Percentiles rank a stretch among this genome's conserved stretches.
Conservation (phyloP, 1,284 basidiomycete species). For the Trametes hirsuta region DNA sequence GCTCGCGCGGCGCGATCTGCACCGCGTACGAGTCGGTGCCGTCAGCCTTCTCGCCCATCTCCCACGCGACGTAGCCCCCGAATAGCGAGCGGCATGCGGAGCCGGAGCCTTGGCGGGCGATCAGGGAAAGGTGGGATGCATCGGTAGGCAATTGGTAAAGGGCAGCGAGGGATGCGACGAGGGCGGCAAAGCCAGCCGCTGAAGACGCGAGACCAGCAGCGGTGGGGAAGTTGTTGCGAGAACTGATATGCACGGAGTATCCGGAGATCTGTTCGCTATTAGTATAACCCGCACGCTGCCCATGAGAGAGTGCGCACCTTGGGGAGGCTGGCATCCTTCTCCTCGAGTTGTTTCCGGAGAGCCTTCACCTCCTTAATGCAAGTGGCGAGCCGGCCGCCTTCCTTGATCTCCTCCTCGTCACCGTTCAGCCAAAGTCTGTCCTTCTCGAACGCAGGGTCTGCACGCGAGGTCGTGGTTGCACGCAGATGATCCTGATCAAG, state of each 20-base stretch:
- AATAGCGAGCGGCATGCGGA: slow-evolving; percentile 98
- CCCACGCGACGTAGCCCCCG: slow-evolving; percentile 97
- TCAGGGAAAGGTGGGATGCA: slow-evolving; percentile 81
- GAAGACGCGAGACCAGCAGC: slow-evolving; percentile 98
- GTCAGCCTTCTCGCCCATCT: slow-evolving; percentile 70
- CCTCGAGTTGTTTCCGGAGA: slow-evolving; percentile 78
- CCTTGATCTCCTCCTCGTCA: slow-evolving; percentile 86
- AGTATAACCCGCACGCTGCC: background rate
- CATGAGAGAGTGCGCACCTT: slow-evolving; percentile 53
- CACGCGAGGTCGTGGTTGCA: slow-evolving; percentile 91
- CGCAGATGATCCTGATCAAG: slow-evolving; percentile 96
- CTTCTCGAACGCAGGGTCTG: slow-evolving; percentile 73
- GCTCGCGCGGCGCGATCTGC: slow-evolving; percentile 82
- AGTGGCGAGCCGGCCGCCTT: slow-evolving; percentile 77
- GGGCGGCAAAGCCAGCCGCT: slow-evolving; percentile 95
- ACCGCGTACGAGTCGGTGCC: slow-evolving; percentile 91
- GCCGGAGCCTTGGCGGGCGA: slow-evolving; percentile 96
- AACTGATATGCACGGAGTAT: slow-evolving; percentile 84
- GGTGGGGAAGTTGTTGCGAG: slow-evolving; percentile 99
- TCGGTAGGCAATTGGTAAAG: slow-evolving; percentile 81
- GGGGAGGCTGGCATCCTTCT: slow-evolving; percentile 60
- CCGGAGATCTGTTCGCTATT: slow-evolving; percentile 62
- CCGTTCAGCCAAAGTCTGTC: slow-evolving; percentile 97
- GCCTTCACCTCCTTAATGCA: slow-evolving; percentile 91
- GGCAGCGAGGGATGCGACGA: slow-evolving; percentile 86